A percentile compares a stretch with the other conserved stretches of the same genome.
These are phyloP conservation scores for Fusarium goolgardi DNA, from an alignment of 2,329 filamentous ascomycete genomes.

Conservation along the genomic window DNA sequence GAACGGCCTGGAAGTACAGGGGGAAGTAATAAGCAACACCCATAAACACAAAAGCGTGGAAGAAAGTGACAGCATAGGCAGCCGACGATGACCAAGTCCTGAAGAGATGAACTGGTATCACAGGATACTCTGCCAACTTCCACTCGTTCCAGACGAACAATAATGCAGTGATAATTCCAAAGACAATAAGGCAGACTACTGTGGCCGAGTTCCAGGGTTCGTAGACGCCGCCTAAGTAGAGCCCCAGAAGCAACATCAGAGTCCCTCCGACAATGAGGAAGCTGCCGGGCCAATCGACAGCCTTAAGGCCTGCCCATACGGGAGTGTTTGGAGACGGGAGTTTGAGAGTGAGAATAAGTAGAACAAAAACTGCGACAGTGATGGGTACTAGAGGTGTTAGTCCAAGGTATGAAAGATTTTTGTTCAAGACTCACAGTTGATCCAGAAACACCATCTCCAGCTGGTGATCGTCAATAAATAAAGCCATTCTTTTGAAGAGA, in stretches of 20 bases:
- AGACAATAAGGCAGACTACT: conserved; percentile 72
- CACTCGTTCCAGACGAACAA: conserved; percentile 72
- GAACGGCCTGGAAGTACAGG: conserved; percentile 77
- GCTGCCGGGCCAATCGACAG: conserved; percentile 71
- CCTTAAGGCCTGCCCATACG: conserved; percentile 69
- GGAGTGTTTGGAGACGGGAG: conserved; percentile 75
- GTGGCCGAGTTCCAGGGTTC: conserved; percentile 71
- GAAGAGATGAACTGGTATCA: conserved; percentile 76
- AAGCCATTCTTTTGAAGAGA: accelerated
- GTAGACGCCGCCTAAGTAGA: conserved; percentile 74
- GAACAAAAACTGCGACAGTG: conserved; percentile 65
- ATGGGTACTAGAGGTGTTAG: conserved; percentile 54
- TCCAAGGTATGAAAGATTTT: accelerated
- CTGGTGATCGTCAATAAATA: conserved; percentile 14
- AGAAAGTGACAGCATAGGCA: conserved; percentile 59
- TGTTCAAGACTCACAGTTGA: conserved; percentile 57
- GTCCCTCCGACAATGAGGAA: conserved; percentile 71
- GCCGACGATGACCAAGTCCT: conserved; percentile 66
- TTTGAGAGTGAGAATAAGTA: conserved; percentile 72
- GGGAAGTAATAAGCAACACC: conserved; percentile 77
- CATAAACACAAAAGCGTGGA: conserved; percentile 70
- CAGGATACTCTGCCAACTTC: conserved; percentile 70
- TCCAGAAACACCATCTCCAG: conserved; percentile 63
- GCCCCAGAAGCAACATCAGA: conserved; percentile 75
- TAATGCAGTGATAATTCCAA: conserved; percentile 62